These are phyloP conservation scores for Lupinus albus DNA, from an alignment of 306 rosid genomes.

Conservation along the genomic window DNA sequence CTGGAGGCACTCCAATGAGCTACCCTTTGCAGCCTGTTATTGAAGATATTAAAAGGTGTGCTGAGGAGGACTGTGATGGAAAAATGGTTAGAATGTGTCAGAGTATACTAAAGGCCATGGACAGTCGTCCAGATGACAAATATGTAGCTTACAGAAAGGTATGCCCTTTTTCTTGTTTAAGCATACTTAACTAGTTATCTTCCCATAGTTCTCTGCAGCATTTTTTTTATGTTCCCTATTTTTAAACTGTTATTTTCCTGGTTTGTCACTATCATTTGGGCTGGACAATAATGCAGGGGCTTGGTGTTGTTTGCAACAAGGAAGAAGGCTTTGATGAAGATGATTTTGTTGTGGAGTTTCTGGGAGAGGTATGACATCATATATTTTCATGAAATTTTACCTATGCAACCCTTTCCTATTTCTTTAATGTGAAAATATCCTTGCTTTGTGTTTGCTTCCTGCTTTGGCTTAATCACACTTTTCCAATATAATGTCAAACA, in stretches of 20 bases:
- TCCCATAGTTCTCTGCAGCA: slow-evolving; percentile 1
- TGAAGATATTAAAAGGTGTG: slow-evolving; percentile 70
- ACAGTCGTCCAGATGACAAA: slow-evolving; percentile 86
- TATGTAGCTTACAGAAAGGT: slow-evolving; percentile 98
- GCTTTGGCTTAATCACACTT: slow-evolving; percentile 8
- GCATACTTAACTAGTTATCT: slow-evolving; percentile 1
- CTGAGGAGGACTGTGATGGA: slow-evolving; percentile 64
- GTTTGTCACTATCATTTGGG: slow-evolving; percentile 37
- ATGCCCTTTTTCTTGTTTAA: slow-evolving; percentile 32
- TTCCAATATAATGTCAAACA: slow-evolving; percentile 22
- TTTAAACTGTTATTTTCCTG: slow-evolving; percentile 32
- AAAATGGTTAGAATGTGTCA: slow-evolving; percentile 73
- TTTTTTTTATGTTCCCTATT: slow-evolving; percentile 17
- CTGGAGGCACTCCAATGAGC: slow-evolving; percentile 85
- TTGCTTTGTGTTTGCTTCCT: slow-evolving; percentile 15
- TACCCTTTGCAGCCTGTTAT: slow-evolving; percentile 74
- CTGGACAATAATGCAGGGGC: slow-evolving; percentile 69
- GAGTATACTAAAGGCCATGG: slow-evolving; percentile 74
- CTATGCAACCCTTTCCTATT: slow-evolving; percentile 11
- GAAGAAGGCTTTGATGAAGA: slow-evolving; percentile 81
- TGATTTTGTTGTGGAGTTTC: slow-evolving; percentile 94
- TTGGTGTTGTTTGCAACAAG: slow-evolving; percentile 94
- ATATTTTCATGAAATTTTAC: slow-evolving; percentile 19
- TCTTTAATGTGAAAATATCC: slow-evolving; percentile 24
- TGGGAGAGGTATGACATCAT: slow-evolving; percentile 85